A percentile compares a stretch with the other conserved stretches of the same genome.
phyloP scores from a whole-genome alignment of 371 early-diverging fungal species.

The Mucor piriformis region DNA sequence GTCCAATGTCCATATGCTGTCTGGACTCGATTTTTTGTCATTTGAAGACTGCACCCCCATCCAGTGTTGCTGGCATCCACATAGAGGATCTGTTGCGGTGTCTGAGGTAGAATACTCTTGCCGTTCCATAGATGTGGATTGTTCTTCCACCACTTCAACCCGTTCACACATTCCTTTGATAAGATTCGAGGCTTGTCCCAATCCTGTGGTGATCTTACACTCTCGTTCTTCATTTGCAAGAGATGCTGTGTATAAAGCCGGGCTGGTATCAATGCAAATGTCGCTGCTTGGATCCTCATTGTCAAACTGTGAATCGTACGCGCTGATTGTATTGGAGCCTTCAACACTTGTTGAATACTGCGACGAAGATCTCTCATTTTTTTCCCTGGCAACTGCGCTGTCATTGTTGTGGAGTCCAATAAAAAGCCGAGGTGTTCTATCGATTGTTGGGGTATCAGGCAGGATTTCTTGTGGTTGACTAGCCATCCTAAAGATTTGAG shows the following conservation, averaged over 20 bases:
- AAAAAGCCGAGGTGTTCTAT: conserved; percentile 22
- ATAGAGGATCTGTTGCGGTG: conserved; percentile 5
- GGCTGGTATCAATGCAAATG: conserved; percentile 20
- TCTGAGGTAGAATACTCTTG: background rate
- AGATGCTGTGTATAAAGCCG: conserved; percentile 19
- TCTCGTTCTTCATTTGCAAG: background rate
- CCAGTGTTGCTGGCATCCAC: conserved; percentile 27
- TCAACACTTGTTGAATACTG: conserved; percentile 15
- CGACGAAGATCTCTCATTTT: conserved; percentile 31
- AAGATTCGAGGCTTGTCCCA: background rate
- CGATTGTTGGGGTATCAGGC: conserved; percentile 9
- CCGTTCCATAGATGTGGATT: conserved; percentile 19
- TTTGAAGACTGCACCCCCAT: conserved; percentile 15
- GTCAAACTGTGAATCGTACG: conserved; percentile 25
- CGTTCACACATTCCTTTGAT: conserved; percentile 2
- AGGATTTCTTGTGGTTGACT: conserved; percentile 20
- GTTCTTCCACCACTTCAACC: conserved; percentile 10
- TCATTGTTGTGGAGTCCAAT: conserved; percentile 6
- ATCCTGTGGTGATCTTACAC: background rate
- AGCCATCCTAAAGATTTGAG: conserved; percentile 21
- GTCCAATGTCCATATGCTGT: conserved; percentile 22
- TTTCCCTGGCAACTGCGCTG: background rate
- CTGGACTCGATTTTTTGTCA: background rate
- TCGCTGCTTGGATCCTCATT: conserved; percentile 21
- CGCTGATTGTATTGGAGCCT: conserved; percentile 11